phyloP scores from a whole-genome alignment of 805 yeast species.

The Candida anglica region DNA sequence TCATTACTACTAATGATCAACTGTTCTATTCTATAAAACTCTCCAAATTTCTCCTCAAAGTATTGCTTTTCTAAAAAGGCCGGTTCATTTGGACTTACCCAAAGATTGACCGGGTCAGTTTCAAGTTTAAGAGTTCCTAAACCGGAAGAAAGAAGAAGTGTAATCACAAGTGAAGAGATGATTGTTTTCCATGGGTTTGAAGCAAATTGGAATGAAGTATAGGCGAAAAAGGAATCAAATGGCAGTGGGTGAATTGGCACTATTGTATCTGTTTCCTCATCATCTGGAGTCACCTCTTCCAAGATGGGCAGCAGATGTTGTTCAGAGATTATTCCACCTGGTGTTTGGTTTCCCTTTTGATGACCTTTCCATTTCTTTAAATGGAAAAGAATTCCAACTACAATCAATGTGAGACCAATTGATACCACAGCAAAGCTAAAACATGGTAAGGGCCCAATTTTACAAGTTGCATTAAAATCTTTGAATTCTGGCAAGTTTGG shows the following conservation, averaged over 20 bases:
- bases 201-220: conserved; percentile 58
- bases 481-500: conserved; percentile 56
- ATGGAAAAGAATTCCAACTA: conserved; percentile 21
- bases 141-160: conserved; percentile 45
- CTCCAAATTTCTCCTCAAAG: conserved; percentile 83
- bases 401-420: conserved; percentile 36
- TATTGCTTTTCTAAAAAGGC: conserved; percentile 63
- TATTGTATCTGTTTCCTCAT: not conserved
- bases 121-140: conserved; percentile 56
- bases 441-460: conserved; percentile 64
- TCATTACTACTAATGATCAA: conserved; percentile 64
- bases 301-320: too few species aligned
- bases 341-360: too few species aligned
- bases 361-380: too few species aligned
- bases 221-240: conserved; percentile 42
- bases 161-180: conserved; percentile 21
- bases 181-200: conserved; percentile 44
- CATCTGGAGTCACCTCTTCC: not conserved
- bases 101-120: conserved; percentile 73
- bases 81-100: conserved; percentile 82
- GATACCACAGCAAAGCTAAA: conserved; percentile 61
- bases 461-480: conserved; percentile 39
- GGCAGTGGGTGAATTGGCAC: conserved; percentile 11
- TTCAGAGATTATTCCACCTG: too few species aligned
- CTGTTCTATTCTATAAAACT: conserved; percentile 87